Percentiles rank a stretch among this genome's conserved stretches.
Conservation (phyloP, 768 basidiomycete genomes). For the Rhodotorula babjevae region DNA sequence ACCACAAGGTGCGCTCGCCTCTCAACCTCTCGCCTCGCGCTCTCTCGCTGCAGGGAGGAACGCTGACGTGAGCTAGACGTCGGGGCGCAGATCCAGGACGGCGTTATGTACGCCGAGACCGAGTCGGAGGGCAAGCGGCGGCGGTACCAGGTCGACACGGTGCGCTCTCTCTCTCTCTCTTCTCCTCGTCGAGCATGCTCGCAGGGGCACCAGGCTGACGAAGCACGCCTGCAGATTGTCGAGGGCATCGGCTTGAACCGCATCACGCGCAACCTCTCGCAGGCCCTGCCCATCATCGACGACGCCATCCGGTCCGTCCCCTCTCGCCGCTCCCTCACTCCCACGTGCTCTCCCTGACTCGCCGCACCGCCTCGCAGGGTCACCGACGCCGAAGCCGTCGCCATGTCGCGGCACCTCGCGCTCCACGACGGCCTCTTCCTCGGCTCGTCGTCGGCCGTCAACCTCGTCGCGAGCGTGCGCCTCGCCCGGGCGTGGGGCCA, state of each 20-base stretch:
- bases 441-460: constrained; percentile 93
- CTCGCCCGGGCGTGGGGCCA: constrained; percentile 59
- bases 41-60: no score
- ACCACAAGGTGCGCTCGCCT: constrained; percentile 65
- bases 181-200: no score
- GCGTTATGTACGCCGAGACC: constrained; percentile 89
- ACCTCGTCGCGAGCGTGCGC: constrained; percentile 84
- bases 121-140: constrained; percentile 91
- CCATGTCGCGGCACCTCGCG: constrained; percentile 91
- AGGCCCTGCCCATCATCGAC: constrained; percentile 77
- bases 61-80: no score
- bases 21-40: neutral
- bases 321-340: constrained; percentile 6
- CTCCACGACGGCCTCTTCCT: constrained; percentile 86
- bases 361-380: constrained; percentile 54
- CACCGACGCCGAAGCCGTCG: constrained; percentile 86
- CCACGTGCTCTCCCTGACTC: neutral
- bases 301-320: constrained; percentile 72
- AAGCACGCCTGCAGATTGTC: constrained; percentile 23
- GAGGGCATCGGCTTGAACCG: constrained; percentile 81
- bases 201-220: no score
- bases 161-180: neutral
- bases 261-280: constrained; percentile 79
- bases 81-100: constrained; percentile 64
- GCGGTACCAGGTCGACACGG: constrained; percentile 87